Evolutionary conservation across 2,329 filamentous ascomycete species (phyloP), one percentile per base, ranked within the genome.

Genomic region (Cladophialophora psammophila): DNA sequence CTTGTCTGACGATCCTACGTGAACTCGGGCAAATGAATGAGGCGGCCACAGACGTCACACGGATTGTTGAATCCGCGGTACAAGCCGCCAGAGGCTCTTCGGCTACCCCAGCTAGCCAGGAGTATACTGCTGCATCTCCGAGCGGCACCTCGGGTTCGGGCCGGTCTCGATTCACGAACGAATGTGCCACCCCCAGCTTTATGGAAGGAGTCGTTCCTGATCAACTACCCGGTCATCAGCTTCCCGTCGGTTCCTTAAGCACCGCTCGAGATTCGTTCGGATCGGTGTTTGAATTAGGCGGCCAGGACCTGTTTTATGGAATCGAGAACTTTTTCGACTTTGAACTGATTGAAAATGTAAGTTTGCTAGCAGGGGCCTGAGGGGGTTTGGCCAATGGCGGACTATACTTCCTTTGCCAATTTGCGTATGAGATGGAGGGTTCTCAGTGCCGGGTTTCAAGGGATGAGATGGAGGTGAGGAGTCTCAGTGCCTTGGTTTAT

Each of bases 311-410:
- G 6, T 63, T 63, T n/a, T 26, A 7, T 12, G 60, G 53, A 7
- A 36, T 63, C 15, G 60, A 63, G 60, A 34, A 57, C 12, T 57
- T 63, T 40, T 63, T 63, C 60, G 53, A 63, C 53, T 57, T 57
- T 50, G 53, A 55, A 36, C 32, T 35, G 9, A 50, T 13, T 10
- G 45, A 42, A 42, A 42, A n/a, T 18, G 40, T 42, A 8, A 42
- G 15, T n/a, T 18, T 18, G n/a, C 10, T 42, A n/a, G 40, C 40
- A 42, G 40, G 40, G 10, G 40, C 40, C n/a, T 42, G 13, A 42
- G 13, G n/a, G 15, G 15, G 13, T 13, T 13, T 13, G 15, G n/a
- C 4, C 8, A 42, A 3, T 3, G n/a, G 10, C 40, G 15, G 10
- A 5, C 4, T 4, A n/a, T 1, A n/a, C 10, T n/a, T 18, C 8